These are phyloP conservation scores for Ogataea methylovora DNA, from an alignment of 805 yeast species.

Conservation along the genomic window DNA sequence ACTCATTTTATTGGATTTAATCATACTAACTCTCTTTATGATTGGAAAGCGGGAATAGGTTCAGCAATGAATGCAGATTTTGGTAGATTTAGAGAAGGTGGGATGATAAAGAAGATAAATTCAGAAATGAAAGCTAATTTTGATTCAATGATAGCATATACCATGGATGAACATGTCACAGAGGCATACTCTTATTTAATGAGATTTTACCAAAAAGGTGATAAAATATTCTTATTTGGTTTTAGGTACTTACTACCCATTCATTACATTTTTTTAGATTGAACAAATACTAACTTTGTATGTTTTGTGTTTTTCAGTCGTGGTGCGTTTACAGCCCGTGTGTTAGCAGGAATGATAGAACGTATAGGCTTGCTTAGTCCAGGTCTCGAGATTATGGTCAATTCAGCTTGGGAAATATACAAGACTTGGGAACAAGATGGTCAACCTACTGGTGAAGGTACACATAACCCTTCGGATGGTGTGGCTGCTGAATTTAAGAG, in stretches of 20 bases:
- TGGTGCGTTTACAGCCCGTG: slow-evolving; percentile 62
- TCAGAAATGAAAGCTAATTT: slow-evolving; percentile 27
- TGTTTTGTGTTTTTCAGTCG: slow-evolving; percentile 30
- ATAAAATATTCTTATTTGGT: slow-evolving; percentile 49
- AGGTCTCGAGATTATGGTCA: slow-evolving; percentile 49
- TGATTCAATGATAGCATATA: slow-evolving; percentile 37
- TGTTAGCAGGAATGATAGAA: slow-evolving; percentile 58
- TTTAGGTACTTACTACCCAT: slow-evolving; percentile 29
- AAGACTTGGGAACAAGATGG: slow-evolving; percentile 54
- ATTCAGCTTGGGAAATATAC: slow-evolving; percentile 58
- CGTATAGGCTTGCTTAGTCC: slow-evolving; percentile 49
- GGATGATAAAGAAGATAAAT: slow-evolving; percentile 6
- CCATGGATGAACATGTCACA: slow-evolving; percentile 48
- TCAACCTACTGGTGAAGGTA: slow-evolving; percentile 32
- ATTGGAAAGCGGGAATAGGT: slow-evolving; percentile 49
- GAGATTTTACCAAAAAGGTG: slow-evolving; percentile 40
- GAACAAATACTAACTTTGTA: too few relatives aligned
- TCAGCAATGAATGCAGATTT: slow-evolving; percentile 37
- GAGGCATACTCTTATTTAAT: slow-evolving; percentile 50
- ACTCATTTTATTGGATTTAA: too few relatives aligned
- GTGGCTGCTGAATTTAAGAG: slow-evolving; percentile 45
- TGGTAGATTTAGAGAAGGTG: slow-evolving; percentile 15
- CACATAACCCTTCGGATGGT: slow-evolving; percentile 33
- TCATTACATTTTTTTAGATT: neutral
- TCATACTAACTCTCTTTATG: neutral